Percentiles rank a stretch among this genome's conserved stretches.
These are phyloP conservation scores for Magnaporthales sp. DNA, from an alignment of 2,329 filamentous ascomycete species.

Conservation along the genomic window DNA sequence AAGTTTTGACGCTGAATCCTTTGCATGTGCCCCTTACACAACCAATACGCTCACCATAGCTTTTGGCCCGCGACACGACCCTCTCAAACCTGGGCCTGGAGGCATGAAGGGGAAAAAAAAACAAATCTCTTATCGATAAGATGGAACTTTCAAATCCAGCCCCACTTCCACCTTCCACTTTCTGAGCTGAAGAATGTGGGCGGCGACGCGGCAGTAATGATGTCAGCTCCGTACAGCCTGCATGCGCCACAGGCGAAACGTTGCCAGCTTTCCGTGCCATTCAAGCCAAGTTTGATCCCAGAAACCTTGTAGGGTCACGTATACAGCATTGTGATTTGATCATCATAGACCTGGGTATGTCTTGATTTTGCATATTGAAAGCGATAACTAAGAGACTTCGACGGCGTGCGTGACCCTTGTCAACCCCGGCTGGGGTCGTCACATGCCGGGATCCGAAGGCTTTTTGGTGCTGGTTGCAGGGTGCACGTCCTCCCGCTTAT, in stretches of 20 bases:
- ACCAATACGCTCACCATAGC: not conserved
- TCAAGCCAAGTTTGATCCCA: not conserved
- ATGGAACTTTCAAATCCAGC: not conserved
- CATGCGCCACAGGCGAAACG: not conserved
- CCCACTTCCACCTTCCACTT: not conserved
- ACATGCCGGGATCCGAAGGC: not conserved
- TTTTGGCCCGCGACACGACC: not conserved
- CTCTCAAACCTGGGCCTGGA: not conserved
- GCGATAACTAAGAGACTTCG: not conserved
- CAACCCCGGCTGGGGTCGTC: not conserved
- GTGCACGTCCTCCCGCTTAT: conserved; percentile 4
- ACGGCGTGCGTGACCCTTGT: not conserved
- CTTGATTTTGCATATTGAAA: conserved; percentile 3
- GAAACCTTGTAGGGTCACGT: not conserved
- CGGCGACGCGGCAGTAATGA: not conserved
- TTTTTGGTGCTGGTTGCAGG: not conserved
- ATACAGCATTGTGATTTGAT: not conserved
- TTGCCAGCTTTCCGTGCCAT: not conserved
- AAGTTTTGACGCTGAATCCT: not conserved
- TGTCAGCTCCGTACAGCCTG: not conserved
- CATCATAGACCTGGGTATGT: not conserved
- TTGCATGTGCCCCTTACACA: not conserved
- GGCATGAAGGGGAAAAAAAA: not conserved
- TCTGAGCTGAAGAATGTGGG: not conserved
- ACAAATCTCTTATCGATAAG: not conserved